phyloP scores from a whole-genome alignment of 1,284 basidiomycete genomes.

The Tremellales sp. region DNA sequence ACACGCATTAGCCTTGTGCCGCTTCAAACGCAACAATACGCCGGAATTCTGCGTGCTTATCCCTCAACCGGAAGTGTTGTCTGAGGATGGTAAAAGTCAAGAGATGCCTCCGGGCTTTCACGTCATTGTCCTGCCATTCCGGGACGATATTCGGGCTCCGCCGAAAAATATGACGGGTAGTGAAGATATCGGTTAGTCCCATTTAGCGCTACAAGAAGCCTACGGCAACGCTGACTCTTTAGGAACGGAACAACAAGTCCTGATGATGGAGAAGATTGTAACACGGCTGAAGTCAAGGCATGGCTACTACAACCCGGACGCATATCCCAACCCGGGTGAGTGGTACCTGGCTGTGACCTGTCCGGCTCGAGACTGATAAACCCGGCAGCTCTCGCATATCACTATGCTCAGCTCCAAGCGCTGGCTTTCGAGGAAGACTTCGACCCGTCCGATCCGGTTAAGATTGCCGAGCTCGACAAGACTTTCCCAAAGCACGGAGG shows the following conservation, averaged over 20 bases:
- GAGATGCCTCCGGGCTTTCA: slow-evolving; percentile 86
- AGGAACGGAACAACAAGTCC: slow-evolving; percentile 67
- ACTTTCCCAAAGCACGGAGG: slow-evolving; percentile 71
- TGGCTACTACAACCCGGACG: slow-evolving; percentile 76
- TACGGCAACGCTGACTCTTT: slow-evolving; percentile 3
- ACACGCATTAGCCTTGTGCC: slow-evolving; percentile 70
- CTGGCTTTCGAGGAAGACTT: slow-evolving; percentile 85
- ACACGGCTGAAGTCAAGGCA: slow-evolving; percentile 73
- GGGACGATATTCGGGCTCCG: slow-evolving; percentile 83
- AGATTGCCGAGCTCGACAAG: slow-evolving; percentile 54
- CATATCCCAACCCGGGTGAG: slow-evolving; percentile 86
- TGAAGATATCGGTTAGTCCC: background rate
- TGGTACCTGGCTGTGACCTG: background rate
- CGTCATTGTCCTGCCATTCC: slow-evolving; percentile 83
- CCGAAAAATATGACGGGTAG: slow-evolving; percentile 50
- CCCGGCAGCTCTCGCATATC: slow-evolving; percentile 63
- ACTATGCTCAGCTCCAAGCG: slow-evolving; percentile 85
- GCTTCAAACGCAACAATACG: slow-evolving; percentile 66
- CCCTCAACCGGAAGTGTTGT: slow-evolving; percentile 76
- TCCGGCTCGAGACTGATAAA: background rate
- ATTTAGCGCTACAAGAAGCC: background rate
- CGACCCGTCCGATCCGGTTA: slow-evolving; percentile 64
- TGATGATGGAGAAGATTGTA: slow-evolving; percentile 69
- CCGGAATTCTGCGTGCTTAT: slow-evolving; percentile 81
- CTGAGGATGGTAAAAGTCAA: slow-evolving; percentile 64